A percentile compares a stretch with the other conserved stretches of the same genome.
Conservation (phyloP, 2,329 filamentous ascomycete species). For the Calonectria leucothoes region DNA sequence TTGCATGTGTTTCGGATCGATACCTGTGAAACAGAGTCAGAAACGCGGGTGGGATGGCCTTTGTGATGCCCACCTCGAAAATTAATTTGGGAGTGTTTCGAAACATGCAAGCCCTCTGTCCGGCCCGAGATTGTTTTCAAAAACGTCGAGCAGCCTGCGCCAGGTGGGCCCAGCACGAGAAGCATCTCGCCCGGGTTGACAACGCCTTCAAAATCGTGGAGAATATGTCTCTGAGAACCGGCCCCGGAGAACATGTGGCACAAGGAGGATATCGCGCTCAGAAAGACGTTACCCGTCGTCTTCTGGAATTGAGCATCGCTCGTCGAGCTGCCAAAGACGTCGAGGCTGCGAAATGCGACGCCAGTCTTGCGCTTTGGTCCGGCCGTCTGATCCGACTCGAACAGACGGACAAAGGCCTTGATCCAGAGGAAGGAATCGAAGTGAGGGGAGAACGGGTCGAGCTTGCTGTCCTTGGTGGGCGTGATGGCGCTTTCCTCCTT, state of each 20-base stretch:
- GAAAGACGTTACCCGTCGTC: constrained; percentile 8
- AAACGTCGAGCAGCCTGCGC: constrained; percentile 65
- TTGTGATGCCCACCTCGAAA: constrained; percentile 58
- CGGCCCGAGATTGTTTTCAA: constrained; percentile 68
- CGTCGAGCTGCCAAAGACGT: not conserved
- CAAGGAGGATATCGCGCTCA: not conserved
- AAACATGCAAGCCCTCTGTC: constrained; percentile 51
- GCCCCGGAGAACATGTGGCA: not conserved
- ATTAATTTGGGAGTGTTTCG: constrained; percentile 52
- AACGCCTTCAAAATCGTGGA: constrained; percentile 43
- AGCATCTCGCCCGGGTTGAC: constrained; percentile 43
- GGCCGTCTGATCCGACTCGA: not conserved
- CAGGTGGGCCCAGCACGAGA: constrained; percentile 63
- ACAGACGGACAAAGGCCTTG: not conserved
- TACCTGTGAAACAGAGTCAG: constrained; percentile 29
- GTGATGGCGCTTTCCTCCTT: not conserved
- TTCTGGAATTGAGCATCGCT: constrained; percentile 2
- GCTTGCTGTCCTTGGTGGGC: not conserved
- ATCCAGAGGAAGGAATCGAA: constrained; percentile 4
- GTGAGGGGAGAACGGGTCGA: not conserved
- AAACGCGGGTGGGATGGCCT: not conserved
- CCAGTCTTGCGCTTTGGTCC: not conserved
- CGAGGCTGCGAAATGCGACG: constrained; percentile 4
- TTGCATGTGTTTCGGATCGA: constrained; percentile 49
- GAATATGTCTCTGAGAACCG: constrained; percentile 28